phyloP scores from a whole-genome alignment of 176 grass and related monocot species.

The Bonia amplexicaulis region DNA sequence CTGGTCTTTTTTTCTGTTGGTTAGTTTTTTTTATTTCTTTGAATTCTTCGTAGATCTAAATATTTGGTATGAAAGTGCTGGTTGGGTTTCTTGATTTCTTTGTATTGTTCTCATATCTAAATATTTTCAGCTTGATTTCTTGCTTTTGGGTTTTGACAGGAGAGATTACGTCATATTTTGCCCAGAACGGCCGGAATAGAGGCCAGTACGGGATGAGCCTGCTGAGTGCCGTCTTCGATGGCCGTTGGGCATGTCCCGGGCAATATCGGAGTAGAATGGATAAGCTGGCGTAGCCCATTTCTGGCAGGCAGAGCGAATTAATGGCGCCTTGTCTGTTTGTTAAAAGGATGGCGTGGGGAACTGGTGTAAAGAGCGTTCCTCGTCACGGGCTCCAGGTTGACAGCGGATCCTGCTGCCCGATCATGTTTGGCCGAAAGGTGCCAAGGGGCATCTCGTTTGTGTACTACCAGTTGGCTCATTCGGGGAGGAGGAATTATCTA shows the following conservation, averaged over 20 bases:
- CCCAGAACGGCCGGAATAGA: too few species aligned
- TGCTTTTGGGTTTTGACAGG: too few species aligned
- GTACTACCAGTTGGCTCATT: conserved; percentile 21
- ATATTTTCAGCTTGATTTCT: too few species aligned
- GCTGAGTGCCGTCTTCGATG: too few species aligned
- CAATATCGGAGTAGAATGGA: too few species aligned
- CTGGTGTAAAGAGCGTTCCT: conserved; percentile 30
- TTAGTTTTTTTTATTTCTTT: too few species aligned
- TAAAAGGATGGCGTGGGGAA: background rate
- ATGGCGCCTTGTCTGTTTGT: background rate
- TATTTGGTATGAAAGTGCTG: too few species aligned
- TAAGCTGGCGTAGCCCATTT: conserved; percentile 1
- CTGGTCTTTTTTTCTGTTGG: too few species aligned
- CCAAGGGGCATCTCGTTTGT: background rate
- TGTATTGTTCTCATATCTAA: background rate
- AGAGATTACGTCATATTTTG: too few species aligned
- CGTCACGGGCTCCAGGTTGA: conserved; percentile 42
- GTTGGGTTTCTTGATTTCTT: background rate
- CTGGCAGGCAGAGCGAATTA: background rate
- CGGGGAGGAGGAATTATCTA: background rate
- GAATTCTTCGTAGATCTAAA: too few species aligned
- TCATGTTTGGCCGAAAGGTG: conserved; percentile 21
- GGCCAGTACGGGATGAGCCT: too few species aligned
- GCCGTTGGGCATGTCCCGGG: too few species aligned
- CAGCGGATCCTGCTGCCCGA: conserved; percentile 35